Percentiles rank a stretch among this genome's conserved stretches.
Evolutionary conservation across 1,139 yeast species (phyloP).

Genomic region (Candida smagusa): DNA sequence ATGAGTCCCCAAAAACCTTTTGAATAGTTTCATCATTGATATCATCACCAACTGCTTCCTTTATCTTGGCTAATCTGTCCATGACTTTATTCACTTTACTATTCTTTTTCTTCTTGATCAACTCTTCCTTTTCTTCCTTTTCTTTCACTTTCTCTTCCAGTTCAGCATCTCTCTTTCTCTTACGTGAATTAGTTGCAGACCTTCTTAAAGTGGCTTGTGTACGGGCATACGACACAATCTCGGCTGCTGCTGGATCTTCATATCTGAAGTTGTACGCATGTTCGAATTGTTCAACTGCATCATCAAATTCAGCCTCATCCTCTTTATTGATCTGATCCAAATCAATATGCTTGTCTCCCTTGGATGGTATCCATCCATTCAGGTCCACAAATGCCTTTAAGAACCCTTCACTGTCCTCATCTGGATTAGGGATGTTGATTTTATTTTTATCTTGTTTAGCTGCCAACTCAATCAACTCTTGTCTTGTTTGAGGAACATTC

Average conservation of each 20-base stretch:
- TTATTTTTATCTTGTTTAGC: slow-evolving; percentile 17
- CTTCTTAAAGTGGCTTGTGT: slow-evolving; percentile 90
- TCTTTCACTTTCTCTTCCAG: slow-evolving; percentile 52
- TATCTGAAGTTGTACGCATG: slow-evolving; percentile 90
- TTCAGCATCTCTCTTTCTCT: slow-evolving; percentile 75
- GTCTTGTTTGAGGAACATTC: slow-evolving; percentile 19
- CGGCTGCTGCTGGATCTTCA: slow-evolving; percentile 89
- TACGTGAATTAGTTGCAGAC: slow-evolving; percentile 68
- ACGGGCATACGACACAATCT: slow-evolving; percentile 95
- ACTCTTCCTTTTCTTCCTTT: slow-evolving; percentile 55
- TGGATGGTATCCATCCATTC: slow-evolving; percentile 86
- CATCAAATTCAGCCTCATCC: slow-evolving; percentile 86
- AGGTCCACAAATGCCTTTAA: slow-evolving; percentile 66
- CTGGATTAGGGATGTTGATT: slow-evolving; percentile 63
- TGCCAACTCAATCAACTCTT: slow-evolving; percentile 8
- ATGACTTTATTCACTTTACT: slow-evolving; percentile 74
- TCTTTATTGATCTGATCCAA: slow-evolving; percentile 58
- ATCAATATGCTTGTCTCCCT: slow-evolving; percentile 51
- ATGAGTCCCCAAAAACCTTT: slow-evolving; percentile 65
- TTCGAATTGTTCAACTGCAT: slow-evolving; percentile 88
- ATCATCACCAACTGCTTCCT: slow-evolving; percentile 81
- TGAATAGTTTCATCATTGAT: slow-evolving; percentile 60
- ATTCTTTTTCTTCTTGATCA: slow-evolving; percentile 68
- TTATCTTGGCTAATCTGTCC: slow-evolving; percentile 72
- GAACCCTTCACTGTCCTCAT: slow-evolving; percentile 60